Evolutionary conservation across 164 flowering plant species (phyloP), one percentile per base, ranked within the genome.

Genomic region (Liquidambar formosana): DNA sequence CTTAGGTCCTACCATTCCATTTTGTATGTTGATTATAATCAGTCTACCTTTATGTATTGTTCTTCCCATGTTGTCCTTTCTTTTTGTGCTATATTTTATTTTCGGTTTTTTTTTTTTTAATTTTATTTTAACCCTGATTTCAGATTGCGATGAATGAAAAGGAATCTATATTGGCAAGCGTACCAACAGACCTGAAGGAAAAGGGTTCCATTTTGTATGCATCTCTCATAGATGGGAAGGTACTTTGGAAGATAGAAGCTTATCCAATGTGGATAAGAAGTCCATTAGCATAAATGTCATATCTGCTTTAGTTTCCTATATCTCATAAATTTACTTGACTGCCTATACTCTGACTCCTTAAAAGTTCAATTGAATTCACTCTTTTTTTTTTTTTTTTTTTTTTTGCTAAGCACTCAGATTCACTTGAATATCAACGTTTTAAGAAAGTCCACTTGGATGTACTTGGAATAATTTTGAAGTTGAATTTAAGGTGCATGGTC

Each of bases 91-190:
- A 46, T 56, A 2, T 22, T 19, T 12, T 33, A 12, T 41, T n/a
- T 33, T 41, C 57, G 18, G 8, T 54, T 61, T n/a, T 54, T 22
- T 54, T 22, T 28, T 21, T n/a, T 26, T n/a, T n/a, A n/a, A n/a
- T 23, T 47, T 8, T 45, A 10, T 26, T 53, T 59, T 33, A 59
- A 13, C 5, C 67, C 46, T 52, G 3, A 48, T 78, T 77, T 74
- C 80, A 94, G 98, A 86, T 86, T 72, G 98, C 98, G 47, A 67
- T 45, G 28, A 91, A 92, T 77, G 98, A 87, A 77, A 92, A 90
- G 77, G 91, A 87, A 69, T 76, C 96, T 56, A 92, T 92, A 56
- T 79, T 94, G 77, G 78, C 84, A 64, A 89, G 86, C 73, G 72
- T 90, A 56, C 96, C 96, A 53, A 63, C 82, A 65, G 91, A 86